These are phyloP conservation scores for Pleurotus tuber-regium DNA, from an alignment of 768 basidiomycete species.

Conservation along the genomic window DNA sequence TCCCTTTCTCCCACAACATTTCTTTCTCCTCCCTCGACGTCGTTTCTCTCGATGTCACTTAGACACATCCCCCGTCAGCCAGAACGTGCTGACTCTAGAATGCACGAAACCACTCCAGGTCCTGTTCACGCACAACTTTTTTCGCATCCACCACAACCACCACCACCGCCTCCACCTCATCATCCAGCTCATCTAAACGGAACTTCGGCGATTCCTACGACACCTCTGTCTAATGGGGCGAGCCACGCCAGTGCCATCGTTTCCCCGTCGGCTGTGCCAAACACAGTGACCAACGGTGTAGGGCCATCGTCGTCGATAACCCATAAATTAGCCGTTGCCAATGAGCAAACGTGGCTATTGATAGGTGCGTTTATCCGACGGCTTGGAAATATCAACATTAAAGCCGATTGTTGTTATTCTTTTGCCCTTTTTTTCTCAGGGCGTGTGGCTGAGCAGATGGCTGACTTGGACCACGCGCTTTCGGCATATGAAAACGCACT, in stretches of 20 bases:
- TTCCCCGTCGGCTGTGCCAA: conserved; percentile 39
- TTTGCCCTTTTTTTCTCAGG: conserved; percentile 47
- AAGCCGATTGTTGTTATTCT: conserved; percentile 12
- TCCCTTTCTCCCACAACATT: conserved; percentile 32
- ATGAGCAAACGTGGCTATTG: conserved; percentile 94
- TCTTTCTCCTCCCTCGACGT: conserved; percentile 18
- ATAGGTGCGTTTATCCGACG: conserved; percentile 56
- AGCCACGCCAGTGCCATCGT: conserved; percentile 39
- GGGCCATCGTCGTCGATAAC: conserved; percentile 45
- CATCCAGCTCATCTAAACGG: conserved; percentile 56
- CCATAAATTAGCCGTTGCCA: conserved; percentile 78
- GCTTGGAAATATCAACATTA: conserved; percentile 1
- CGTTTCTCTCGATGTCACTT: conserved; percentile 47
- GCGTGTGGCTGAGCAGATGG: conserved; percentile 93
- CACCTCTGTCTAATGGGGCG: conserved; percentile 45
- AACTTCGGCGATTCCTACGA: conserved; percentile 39
- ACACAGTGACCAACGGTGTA: conserved; percentile 23
- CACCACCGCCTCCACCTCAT: conserved; percentile 21
- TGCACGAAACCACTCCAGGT: conserved; percentile 53
- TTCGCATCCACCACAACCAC: conserved; percentile 37
- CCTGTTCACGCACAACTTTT: conserved; percentile 30
- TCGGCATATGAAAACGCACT: conserved; percentile 94
- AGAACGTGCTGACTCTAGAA: conserved; percentile 55
- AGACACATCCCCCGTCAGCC: conserved; percentile 59
- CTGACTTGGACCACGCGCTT: conserved; percentile 89